These are phyloP conservation scores for Heimioporus sp. DNA, from an alignment of 768 basidiomycete genomes.

Conservation along the genomic window DNA sequence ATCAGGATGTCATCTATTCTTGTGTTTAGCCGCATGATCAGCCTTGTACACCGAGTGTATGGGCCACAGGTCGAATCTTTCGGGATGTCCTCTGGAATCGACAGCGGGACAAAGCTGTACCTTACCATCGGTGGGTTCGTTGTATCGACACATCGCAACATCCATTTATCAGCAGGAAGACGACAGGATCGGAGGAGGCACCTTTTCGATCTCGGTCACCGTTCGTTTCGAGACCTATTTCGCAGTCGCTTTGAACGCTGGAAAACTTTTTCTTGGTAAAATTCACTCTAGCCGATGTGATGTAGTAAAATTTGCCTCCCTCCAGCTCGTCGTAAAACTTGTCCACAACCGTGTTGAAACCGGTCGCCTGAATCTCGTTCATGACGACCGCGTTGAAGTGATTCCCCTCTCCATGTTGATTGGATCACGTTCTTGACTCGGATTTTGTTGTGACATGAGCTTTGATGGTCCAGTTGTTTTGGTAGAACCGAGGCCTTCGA, in stretches of 20 bases:
- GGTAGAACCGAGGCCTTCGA: constrained; percentile 93
- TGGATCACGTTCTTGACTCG: constrained; percentile 86
- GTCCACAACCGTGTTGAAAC: constrained; percentile 84
- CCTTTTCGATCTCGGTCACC: constrained; percentile 89
- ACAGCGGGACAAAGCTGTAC: constrained; percentile 76
- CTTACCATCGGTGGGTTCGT: constrained; percentile 75
- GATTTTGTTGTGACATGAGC: constrained; percentile 88
- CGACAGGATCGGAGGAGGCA: constrained; percentile 29
- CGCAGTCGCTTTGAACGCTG: constrained; percentile 88
- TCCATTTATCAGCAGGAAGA: constrained; percentile 4
- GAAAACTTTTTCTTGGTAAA: constrained; percentile 97
- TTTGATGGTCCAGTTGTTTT: constrained; percentile 99
- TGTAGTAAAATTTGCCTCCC: constrained; percentile 89
- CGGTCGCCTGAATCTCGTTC: constrained; percentile 94
- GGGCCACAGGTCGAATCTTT: constrained; percentile 84
- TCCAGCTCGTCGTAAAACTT: constrained; percentile 80
- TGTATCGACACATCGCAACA: constrained; percentile 73
- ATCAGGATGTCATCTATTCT: constrained; percentile 80
- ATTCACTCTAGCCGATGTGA: constrained; percentile 89
- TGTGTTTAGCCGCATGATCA: background rate
- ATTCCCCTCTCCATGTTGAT: constrained; percentile 89
- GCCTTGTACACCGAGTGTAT: constrained; percentile 17
- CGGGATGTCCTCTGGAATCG: constrained; percentile 53
- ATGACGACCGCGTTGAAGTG: constrained; percentile 90
- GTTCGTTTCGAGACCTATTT: constrained; percentile 78